Conservation (phyloP, 805 yeast genomes). For the Yarrowia sp. region DNA sequence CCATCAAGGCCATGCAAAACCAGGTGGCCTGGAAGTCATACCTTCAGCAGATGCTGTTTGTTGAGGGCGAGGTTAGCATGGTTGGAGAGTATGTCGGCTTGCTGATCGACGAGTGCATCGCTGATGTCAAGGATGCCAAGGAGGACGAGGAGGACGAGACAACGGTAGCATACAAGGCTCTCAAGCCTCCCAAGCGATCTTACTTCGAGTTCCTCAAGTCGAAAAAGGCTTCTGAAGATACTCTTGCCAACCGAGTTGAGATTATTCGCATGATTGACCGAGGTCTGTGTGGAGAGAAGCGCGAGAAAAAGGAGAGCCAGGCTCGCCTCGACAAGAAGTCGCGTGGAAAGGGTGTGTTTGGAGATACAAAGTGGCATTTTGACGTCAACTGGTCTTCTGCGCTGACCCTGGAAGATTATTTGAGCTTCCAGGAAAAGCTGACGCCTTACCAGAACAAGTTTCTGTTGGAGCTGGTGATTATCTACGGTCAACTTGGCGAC, state of each 20-base stretch:
- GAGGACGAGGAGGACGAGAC: conserved; percentile 1
- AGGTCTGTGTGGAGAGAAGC: background rate
- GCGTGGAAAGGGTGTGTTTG: background rate
- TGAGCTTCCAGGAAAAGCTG: background rate
- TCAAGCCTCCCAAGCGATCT: conserved; percentile 39
- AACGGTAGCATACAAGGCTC: conserved; percentile 30
- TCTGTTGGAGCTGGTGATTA: conserved; percentile 38
- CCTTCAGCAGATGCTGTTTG: conserved; percentile 39
- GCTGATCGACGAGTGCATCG: conserved; percentile 32
- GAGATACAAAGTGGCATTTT: conserved; percentile 3
- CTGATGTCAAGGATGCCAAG: conserved; percentile 27
- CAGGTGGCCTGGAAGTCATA: conserved; percentile 41
- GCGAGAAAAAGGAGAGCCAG: background rate
- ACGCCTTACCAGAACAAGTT: conserved; percentile 27
- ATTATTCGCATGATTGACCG: conserved; percentile 6
- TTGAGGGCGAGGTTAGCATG: conserved; percentile 32
- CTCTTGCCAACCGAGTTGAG: background rate
- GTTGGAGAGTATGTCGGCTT: conserved; percentile 39
- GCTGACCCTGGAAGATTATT: background rate
- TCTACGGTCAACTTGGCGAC: conserved; percentile 38
- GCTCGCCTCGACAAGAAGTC: background rate
- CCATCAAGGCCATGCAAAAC: conserved; percentile 37
- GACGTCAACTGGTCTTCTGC: conserved; percentile 6
- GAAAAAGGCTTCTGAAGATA: conserved; percentile 3
- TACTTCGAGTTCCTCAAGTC: conserved; percentile 34